These are phyloP conservation scores for Rutidosis leptorrhynchoides DNA, from an alignment of 129 eudicot species.

Conservation along the genomic window DNA sequence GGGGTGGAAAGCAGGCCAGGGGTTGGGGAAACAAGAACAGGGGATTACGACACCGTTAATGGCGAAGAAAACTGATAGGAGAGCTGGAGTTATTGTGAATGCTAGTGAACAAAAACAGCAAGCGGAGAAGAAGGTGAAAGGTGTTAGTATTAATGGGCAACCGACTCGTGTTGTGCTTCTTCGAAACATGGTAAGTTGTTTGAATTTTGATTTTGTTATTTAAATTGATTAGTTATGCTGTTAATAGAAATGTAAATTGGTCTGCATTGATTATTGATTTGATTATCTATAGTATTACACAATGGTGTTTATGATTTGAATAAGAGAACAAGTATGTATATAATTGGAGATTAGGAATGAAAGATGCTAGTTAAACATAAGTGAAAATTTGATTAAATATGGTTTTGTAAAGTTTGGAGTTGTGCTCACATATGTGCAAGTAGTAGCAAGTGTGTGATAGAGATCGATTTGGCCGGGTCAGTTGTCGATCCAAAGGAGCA, in stretches of 20 bases:
- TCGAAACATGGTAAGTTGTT: constrained; percentile 68
- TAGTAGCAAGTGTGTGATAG: background rate
- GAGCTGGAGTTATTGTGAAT: constrained; percentile 92
- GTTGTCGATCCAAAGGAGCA: too few relatives aligned
- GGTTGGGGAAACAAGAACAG: constrained; percentile 88
- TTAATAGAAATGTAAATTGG: background rate
- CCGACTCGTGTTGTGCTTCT: constrained; percentile 90
- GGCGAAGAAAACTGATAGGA: constrained; percentile 93
- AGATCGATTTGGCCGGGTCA: too few relatives aligned
- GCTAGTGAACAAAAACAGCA: constrained; percentile 58
- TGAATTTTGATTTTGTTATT: background rate
- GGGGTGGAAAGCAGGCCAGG: constrained; percentile 99
- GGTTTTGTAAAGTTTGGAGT: background rate
- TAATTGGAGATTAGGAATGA: background rate
- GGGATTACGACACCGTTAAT: constrained; percentile 91
- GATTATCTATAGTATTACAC: background rate
- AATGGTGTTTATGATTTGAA: background rate
- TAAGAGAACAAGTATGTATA: background rate
- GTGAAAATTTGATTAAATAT: background rate
- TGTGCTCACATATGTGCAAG: background rate
- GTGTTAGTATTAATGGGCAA: constrained; percentile 69
- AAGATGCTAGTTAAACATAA: background rate
- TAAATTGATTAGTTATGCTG: background rate
- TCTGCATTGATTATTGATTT: background rate
- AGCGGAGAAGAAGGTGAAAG: constrained; percentile 63